phyloP scores from a whole-genome alignment of 352 stramenopile genomes.

The Elongisporangium undulatum region DNA sequence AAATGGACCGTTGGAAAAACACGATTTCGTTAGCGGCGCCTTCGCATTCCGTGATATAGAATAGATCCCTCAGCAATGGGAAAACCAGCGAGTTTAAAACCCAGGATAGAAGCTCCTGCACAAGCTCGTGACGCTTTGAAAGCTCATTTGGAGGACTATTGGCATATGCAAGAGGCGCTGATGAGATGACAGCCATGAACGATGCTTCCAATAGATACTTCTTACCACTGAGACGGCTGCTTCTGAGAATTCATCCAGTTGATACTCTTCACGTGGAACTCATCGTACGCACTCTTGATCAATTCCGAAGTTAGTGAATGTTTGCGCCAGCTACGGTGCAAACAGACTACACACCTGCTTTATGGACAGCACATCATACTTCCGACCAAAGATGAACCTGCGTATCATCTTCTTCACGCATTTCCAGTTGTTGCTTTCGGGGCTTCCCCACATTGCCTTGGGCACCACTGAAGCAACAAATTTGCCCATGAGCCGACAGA shows the following conservation, averaged over 20 bases:
- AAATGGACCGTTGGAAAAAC: slow-evolving; percentile 66
- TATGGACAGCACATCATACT: slow-evolving; percentile 53
- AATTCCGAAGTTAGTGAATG: neutral
- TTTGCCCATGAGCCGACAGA: slow-evolving; percentile 49
- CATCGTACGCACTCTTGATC: slow-evolving; percentile 4
- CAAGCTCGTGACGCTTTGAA: slow-evolving; percentile 32
- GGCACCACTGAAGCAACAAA: slow-evolving; percentile 46
- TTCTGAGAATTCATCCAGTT: slow-evolving; percentile 26
- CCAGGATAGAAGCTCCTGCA: slow-evolving; percentile 40
- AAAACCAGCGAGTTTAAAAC: slow-evolving; percentile 40
- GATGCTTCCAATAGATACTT: neutral
- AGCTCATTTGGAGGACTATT: slow-evolving; percentile 54
- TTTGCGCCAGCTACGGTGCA: neutral
- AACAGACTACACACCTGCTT: slow-evolving; percentile 29
- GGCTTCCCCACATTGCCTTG: slow-evolving; percentile 48
- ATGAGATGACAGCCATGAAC: neutral
- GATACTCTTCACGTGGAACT: slow-evolving; percentile 37
- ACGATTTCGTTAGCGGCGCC: slow-evolving; percentile 60
- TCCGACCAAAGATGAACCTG: slow-evolving; percentile 42
- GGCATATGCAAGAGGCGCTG: neutral
- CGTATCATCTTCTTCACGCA: slow-evolving; percentile 38
- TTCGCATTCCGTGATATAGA: slow-evolving; percentile 76
- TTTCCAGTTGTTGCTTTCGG: slow-evolving; percentile 40
- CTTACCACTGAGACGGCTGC: slow-evolving; percentile 24
- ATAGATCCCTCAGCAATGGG: slow-evolving; percentile 52